Base-by-base conservation (phyloP, 176 grass and related monocot species). In the Canna indica region DNA sequence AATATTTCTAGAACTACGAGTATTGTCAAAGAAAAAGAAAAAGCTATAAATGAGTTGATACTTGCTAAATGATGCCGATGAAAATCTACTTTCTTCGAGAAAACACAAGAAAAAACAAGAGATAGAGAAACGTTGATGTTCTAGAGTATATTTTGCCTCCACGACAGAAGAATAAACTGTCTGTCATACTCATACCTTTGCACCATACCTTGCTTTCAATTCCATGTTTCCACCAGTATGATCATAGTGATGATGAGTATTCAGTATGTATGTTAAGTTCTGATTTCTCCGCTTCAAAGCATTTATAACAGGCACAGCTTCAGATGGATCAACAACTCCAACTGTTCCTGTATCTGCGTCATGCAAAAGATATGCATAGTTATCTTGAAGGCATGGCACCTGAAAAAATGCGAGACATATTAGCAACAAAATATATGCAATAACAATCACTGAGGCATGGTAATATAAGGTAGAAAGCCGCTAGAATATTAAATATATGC, bases 161-260 rank as follows among this genome's bases (percentile, higher is more conserved):
- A 38, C 47, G 6, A 47, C 3, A 32, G 28, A 69, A 45, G 44
- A 31, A 44, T 22, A 67, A 52, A 62, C 2, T 4, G 32, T 54
- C 25, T 44, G 45, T 59, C 38, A 31, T n/a, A n/a, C 3, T 17
- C 30, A 70, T 81, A 86, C 94, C 94, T 99, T 99, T 81, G 94
- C 89, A 80, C 94, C 94, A 85, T 99, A 99, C 69, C 88, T 89
- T 39, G 94, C 79, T 81, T 99, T 99, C 60, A 99, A 70, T 76
- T 99, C 94, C 85, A 99, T 78, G 73, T 99, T 99, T 60, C 94
- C 89, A 82, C 86, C 94, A 84, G 86, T 99, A 85, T 99, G 94
- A 62, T 99, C 94, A 80, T 83, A 76, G 81, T 99, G 94, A 83
- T 99, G 94, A 82, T 99, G 94, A 32, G 94, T 99, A 52, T 99